phyloP scores from a whole-genome alignment of 257 asterid genomes.

The Handroanthus guayacan region DNA sequence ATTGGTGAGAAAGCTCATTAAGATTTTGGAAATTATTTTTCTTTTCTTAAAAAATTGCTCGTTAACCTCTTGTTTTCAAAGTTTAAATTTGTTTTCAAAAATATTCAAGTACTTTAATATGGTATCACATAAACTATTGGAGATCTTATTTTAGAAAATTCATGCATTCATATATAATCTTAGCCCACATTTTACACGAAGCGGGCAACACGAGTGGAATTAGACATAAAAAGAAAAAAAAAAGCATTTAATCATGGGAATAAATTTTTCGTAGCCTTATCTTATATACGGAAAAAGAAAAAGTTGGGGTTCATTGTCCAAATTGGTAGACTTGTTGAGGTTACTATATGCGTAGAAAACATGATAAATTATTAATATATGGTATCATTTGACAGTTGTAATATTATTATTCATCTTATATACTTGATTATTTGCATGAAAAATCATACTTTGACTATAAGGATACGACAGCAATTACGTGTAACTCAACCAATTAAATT shows the following conservation, averaged over 20 bases:
- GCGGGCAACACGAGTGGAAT: slow-evolving; percentile 34
- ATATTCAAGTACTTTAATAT: background rate
- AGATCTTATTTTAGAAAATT: background rate
- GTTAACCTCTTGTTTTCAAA: too few relatives aligned
- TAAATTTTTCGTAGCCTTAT: background rate
- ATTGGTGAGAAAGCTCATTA: too few relatives aligned
- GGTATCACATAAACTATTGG: background rate
- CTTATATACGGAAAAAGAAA: background rate
- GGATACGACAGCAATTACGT: background rate
- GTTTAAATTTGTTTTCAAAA: too few relatives aligned
- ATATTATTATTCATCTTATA: too few relatives aligned
- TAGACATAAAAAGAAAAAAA: background rate
- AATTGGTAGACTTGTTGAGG: slow-evolving; percentile 15
- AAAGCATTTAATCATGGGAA: slow-evolving; percentile 26
- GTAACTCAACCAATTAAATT: too few relatives aligned
- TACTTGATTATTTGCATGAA: background rate
- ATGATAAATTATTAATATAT: background rate
- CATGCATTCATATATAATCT: too few relatives aligned
- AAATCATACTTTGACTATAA: background rate
- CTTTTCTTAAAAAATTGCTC: too few relatives aligned
- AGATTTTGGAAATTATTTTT: too few relatives aligned
- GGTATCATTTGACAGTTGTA: too few relatives aligned
- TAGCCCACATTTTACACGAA: background rate
- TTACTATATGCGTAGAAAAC: background rate
- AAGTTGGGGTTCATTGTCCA: slow-evolving; percentile 6